Evolutionary conservation across 2,329 filamentous ascomycete genomes (phyloP), one percentile per base, ranked within the genome.

Genomic region (Sarocladium strictum): DNA sequence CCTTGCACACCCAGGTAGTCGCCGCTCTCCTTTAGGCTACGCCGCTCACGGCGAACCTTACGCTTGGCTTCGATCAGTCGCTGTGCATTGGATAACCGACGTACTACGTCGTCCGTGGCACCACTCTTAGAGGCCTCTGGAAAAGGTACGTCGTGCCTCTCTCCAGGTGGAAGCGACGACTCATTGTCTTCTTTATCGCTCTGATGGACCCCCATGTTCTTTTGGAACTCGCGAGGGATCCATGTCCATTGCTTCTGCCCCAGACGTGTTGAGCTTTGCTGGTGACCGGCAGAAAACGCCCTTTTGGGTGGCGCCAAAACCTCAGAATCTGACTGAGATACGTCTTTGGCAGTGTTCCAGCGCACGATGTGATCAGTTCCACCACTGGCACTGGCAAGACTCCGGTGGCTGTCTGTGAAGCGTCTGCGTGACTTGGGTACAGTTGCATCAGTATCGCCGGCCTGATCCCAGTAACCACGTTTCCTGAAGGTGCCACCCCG

Each of bases 1-100:
- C 81, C 81, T 56, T 81, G 79, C 1, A 83, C 77, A 2, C 80
- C 80, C 0, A 84, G 72, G 61, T 76, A 84, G 62, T 85, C 81
- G 3, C 79, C 79, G 54, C 77, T 81, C 54, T 76, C 72, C 57
- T 76, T 79, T 54, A 83, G 68, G 38, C 64, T 72, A 43, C 71
- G 71, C 5, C 79, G 72, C 33, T 71, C 67, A 6, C 61, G 59
- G 2, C 69, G 65, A 35, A 63, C 57, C 43, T 69, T 64, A 37
- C 58, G 62, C 53, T 67, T 73, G 2, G 63, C 63, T 12, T 68
- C 63, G 17, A 71, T 64, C 11, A 64, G 52, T 7, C 56, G 54
- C 3, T 60, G 59, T 14, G 57, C 53, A 32, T 54, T 53, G 7
- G 53, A 56, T 14, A 59, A 54, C 17, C 56, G 56, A n/a, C 52